Evolutionary conservation across 1,284 basidiomycete species (phyloP).

Genomic region (Tausonia pullulans): DNA sequence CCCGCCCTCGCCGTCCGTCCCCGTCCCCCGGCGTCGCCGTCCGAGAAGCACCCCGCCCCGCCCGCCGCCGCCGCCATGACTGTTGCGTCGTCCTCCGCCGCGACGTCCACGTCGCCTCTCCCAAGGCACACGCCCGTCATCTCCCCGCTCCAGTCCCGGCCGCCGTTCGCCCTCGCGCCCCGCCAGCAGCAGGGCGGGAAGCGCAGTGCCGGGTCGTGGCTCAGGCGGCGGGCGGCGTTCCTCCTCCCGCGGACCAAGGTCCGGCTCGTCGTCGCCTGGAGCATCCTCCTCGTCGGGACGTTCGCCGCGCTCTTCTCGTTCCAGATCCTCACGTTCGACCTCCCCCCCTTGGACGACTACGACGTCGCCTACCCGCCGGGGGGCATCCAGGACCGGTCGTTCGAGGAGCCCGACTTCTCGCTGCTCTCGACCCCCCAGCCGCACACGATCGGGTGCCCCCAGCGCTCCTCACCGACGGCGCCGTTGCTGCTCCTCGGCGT

Average conservation of each 20-base stretch:
- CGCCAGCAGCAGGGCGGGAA: neutral
- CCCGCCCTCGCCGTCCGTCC: too few species aligned
- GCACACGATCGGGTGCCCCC: conserved; percentile 31
- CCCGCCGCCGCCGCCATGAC: too few species aligned
- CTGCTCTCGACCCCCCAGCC: conserved; percentile 31
- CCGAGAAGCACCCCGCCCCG: too few species aligned
- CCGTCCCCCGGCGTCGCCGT: too few species aligned
- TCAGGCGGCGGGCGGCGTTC: neutral
- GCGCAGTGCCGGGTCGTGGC: neutral
- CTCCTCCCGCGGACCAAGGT: neutral
- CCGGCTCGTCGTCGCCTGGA: neutral
- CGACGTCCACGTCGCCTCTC: neutral
- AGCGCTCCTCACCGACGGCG: conserved; percentile 1
- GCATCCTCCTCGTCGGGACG: neutral
- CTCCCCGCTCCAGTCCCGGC: conserved; percentile 8
- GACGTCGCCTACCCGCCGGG: neutral
- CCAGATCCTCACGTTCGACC: conserved; percentile 9
- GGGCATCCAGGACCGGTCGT: conserved; percentile 8
- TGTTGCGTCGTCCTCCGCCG: neutral
- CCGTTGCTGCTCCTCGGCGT: conserved; percentile 32
- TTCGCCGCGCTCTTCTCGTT: conserved; percentile 2
- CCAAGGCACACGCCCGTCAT: neutral
- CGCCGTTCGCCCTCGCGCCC: neutral
- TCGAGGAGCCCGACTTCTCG: conserved; percentile 32
- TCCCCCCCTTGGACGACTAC: conserved; percentile 14